Conservation (phyloP, 495 filamentous ascomycete species). For the Platismatia glauca region DNA sequence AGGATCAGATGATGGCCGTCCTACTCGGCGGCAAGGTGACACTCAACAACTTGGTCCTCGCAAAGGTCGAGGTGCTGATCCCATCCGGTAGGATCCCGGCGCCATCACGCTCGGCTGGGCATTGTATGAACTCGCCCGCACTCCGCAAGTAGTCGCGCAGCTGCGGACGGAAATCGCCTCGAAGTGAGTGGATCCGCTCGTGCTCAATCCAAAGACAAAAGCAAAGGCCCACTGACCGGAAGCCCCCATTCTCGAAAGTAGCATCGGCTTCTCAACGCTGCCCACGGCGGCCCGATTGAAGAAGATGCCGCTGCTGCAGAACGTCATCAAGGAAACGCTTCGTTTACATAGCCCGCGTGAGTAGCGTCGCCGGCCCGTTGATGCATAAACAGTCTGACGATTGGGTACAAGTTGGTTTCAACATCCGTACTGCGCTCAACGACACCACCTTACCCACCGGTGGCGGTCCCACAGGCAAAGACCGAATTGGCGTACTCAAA, state of each 20-base stretch:
- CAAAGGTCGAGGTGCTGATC: neutral
- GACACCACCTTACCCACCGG: neutral
- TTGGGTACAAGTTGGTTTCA: neutral
- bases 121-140: neutral
- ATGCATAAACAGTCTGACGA: neutral
- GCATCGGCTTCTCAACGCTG: neutral
- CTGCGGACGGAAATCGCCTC: neutral
- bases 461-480: neutral
- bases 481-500: neutral
- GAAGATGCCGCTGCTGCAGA: neutral
- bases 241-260: neutral
- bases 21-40: neutral
- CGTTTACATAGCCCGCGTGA: neutral
- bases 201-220: too few relatives aligned
- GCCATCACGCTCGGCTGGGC: neutral
- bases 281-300: neutral
- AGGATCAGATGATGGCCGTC: neutral
- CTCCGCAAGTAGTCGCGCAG: neutral
- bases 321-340: neutral
- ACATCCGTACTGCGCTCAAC: neutral
- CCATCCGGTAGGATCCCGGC: neutral
- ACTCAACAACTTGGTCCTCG: neutral
- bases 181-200: neutral
- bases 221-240: neutral
- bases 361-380: neutral